Percentiles rank a stretch among this genome's conserved stretches.
phyloP scores from a whole-genome alignment of 148 eudicot species.

The Spergularia bocconei region DNA sequence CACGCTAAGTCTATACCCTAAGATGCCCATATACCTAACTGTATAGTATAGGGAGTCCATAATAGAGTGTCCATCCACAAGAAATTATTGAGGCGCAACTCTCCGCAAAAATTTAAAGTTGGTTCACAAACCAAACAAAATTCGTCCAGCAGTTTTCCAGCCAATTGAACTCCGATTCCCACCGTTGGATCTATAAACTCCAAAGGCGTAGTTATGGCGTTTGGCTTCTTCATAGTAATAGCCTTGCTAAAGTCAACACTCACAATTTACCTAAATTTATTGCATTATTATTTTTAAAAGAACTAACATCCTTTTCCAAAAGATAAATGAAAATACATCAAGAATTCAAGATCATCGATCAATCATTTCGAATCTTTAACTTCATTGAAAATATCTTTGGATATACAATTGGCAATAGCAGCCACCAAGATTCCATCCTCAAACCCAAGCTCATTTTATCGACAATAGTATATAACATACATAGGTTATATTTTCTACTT shows the following conservation, averaged over 20 bases:
- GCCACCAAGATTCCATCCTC: too few species aligned
- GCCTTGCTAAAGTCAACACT: slow-evolving; percentile 12
- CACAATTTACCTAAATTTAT: background rate
- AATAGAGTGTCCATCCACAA: background rate
- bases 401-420: too few species aligned
- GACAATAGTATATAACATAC: too few species aligned
- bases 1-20: background rate
- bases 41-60: slow-evolving; percentile 1
- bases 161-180: slow-evolving; percentile 11
- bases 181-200: slow-evolving; percentile 9
- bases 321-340: too few species aligned
- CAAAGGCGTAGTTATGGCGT: slow-evolving; percentile 20
- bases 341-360: too few species aligned
- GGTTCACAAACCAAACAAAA: slow-evolving; percentile 19
- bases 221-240: slow-evolving; percentile 10
- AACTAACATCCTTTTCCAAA: too few species aligned
- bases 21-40: slow-evolving; percentile 2
- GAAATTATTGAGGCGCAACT: slow-evolving; percentile 3
- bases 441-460: too few species aligned
- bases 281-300: background rate
- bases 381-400: too few species aligned
- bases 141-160: slow-evolving; percentile 8
- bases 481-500: too few species aligned
- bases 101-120: background rate
- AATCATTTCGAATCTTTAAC: too few species aligned